A percentile compares a stretch with the other conserved stretches of the same genome.
Conservation (phyloP, 208 protist genomes). For the Trypanosoma mega region DNA sequence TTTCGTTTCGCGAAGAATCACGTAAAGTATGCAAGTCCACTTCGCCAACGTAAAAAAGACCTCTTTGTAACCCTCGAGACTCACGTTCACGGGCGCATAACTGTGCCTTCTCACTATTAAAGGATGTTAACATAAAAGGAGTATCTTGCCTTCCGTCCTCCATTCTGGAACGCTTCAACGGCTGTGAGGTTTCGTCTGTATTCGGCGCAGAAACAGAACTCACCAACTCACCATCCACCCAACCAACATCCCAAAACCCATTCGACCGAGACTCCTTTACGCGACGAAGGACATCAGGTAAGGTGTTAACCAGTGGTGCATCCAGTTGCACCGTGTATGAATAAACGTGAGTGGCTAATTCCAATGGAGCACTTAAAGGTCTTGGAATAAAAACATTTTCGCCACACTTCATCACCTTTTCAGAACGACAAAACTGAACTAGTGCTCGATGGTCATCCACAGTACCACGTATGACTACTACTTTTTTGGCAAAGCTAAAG, state of each 20-base stretch:
- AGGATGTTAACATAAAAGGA: slow-evolving; percentile 38
- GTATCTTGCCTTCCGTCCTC: slow-evolving; percentile 29
- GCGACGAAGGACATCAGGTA: slow-evolving; percentile 42
- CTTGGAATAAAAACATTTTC: slow-evolving; percentile 57
- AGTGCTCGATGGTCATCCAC: slow-evolving; percentile 56
- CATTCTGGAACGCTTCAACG: slow-evolving; percentile 25
- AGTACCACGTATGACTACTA: slow-evolving; percentile 61
- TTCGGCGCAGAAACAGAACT: slow-evolving; percentile 6
- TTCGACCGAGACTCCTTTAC: slow-evolving; percentile 67
- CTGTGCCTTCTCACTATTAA: slow-evolving; percentile 49
- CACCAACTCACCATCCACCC: slow-evolving; percentile 75
- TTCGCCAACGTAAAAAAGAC: slow-evolving; percentile 85
- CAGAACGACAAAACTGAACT: slow-evolving; percentile 65
- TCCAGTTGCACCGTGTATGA: slow-evolving; percentile 81
- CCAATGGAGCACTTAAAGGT: slow-evolving; percentile 31
- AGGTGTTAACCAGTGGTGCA: slow-evolving; percentile 42
- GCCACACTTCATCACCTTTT: slow-evolving; percentile 78
- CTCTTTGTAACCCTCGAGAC: slow-evolving; percentile 48
- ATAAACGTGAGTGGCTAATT: slow-evolving; percentile 82
- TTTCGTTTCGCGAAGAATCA: slow-evolving; percentile 49
- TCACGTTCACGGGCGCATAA: slow-evolving; percentile 60
- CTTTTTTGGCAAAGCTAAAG: slow-evolving; percentile 77
- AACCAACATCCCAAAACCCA: slow-evolving; percentile 82
- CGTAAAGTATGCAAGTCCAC: slow-evolving; percentile 61
- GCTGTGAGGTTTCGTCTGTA: slow-evolving; percentile 23